Percentiles rank a stretch among this genome's conserved stretches.
Evolutionary conservation across 1,139 yeast species (phyloP).

Genomic region (Diutina neorugosa): DNA sequence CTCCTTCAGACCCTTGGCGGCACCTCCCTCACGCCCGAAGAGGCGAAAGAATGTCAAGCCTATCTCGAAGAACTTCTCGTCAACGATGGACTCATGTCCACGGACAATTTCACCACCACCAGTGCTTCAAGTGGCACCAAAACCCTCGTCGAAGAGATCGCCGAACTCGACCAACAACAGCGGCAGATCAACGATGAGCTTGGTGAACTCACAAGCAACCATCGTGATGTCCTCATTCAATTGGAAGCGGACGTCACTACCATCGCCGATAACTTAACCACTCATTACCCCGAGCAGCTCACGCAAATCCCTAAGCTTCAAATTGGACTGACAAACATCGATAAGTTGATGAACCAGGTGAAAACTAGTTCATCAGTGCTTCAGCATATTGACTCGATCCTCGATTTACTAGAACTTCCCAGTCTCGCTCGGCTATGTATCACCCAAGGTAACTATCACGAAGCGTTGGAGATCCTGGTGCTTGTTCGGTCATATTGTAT

Average conservation of each 20-base stretch:
- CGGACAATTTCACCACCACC: slow-evolving; percentile 27
- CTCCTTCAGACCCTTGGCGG: background rate
- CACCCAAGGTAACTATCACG: slow-evolving; percentile 77
- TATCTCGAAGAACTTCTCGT: slow-evolving; percentile 19
- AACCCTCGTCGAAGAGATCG: slow-evolving; percentile 34
- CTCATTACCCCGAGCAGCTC: slow-evolving; percentile 7
- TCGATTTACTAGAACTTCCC: slow-evolving; percentile 76
- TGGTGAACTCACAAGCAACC: slow-evolving; percentile 22
- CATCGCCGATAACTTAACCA: slow-evolving; percentile 13
- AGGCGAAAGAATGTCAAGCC: slow-evolving; percentile 5
- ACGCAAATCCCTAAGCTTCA: background rate
- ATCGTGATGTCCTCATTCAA: slow-evolving; percentile 29
- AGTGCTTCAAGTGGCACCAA: slow-evolving; percentile 7
- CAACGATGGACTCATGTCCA: slow-evolving; percentile 30
- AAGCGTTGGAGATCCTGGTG: slow-evolving; percentile 69
- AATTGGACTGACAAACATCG: slow-evolving; percentile 7
- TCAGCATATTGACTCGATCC: slow-evolving; percentile 55
- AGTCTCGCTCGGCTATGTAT: slow-evolving; percentile 75
- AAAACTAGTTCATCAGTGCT: slow-evolving; percentile 28
- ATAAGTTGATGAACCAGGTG: slow-evolving; percentile 14
- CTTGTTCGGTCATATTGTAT: slow-evolving; percentile 55
- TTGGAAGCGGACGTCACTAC: slow-evolving; percentile 20
- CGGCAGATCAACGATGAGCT: slow-evolving; percentile 20
- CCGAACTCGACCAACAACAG: slow-evolving; percentile 28
- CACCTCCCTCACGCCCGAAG: background rate